Base-by-base conservation (phyloP, 2,329 filamentous ascomycete genomes). In the Beauveria bassiana region DNA sequence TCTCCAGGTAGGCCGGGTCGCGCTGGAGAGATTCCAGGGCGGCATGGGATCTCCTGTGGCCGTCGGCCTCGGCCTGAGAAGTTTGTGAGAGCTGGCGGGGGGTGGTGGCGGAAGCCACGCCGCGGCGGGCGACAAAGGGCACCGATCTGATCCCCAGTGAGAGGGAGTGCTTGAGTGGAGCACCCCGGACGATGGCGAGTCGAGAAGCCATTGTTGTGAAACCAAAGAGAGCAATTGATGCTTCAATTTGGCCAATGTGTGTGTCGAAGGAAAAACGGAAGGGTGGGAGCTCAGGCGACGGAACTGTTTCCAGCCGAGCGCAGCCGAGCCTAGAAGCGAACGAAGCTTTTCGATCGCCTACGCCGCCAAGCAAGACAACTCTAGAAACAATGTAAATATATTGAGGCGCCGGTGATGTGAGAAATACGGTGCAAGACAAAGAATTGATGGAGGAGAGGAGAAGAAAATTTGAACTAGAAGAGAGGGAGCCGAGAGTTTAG, bases 131-230 rank as follows among this genome's bases (percentile, higher is more conserved):
- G 54, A 57, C 18, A 58, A 65, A 59, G 51, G 64, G 42, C 31
- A 64, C 67, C 16, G 66, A 58, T 46, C 65, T 65, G 59, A 51
- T 38, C 31, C 62, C 65, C 52, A 61, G 8, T 45, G 65, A 61
- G 57, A 63, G 14, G 20, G 65, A 68, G 31, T 66, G 61, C 45
- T 65, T 65, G 52, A 67, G 63, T 52, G 65, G 60, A 53, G 64
- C 65, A 49, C 64, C 66, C 53, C 68, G 68, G 26, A 64, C 46
- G 46, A 70, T 58, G 61, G 65, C 64, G 62, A 70, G 64, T 64
- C 68, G 64, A 50, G 67, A 70, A 51, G 69, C 68, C 69, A 71
- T 71, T 62, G 20, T 60, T 38, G 31, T 34, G 58, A 52, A 59
- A 38, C 45, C 57, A 58, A 58, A 51, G 43, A 56, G 45, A 56